These are phyloP conservation scores for Ceratocystis albifundus DNA, from an alignment of 2,329 filamentous ascomycete species.

Conservation along the genomic window DNA sequence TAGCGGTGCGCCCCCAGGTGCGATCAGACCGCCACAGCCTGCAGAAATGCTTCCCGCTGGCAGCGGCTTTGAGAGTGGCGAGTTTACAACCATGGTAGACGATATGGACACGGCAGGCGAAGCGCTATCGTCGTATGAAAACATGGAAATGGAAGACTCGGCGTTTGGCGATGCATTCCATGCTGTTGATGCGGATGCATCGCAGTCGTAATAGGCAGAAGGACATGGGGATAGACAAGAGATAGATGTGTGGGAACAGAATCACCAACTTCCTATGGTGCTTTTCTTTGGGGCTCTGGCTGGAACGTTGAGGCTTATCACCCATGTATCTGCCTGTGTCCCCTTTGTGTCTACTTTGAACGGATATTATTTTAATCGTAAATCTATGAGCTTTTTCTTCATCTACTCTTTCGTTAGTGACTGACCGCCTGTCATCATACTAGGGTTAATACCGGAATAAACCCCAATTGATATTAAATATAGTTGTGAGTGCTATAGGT, in stretches of 20 bases:
- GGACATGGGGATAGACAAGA: slow-evolving; percentile 6
- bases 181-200: slow-evolving; percentile 36
- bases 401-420: too few species aligned
- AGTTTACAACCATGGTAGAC: slow-evolving; percentile 53
- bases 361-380: too few species aligned
- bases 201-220: slow-evolving; percentile 31
- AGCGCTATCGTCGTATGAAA: slow-evolving; percentile 53
- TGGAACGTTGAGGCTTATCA: too few species aligned
- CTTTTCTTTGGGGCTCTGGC: too few species aligned
- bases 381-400: too few species aligned
- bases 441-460: too few species aligned
- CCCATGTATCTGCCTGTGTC: background rate
- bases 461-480: too few species aligned
- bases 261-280: too few species aligned
- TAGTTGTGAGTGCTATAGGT: too few species aligned
- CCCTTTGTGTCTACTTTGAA: too few species aligned
- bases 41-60: background rate
- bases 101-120: slow-evolving; percentile 62
- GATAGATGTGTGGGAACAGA: too few species aligned
- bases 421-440: too few species aligned
- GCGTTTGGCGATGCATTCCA: slow-evolving; percentile 79
- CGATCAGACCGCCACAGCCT: background rate
- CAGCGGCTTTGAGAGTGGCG: slow-evolving; percentile 42
- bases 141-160: slow-evolving; percentile 63
- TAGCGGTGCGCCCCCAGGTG: background rate